Evolutionary conservation across 2,329 filamentous ascomycete species (phyloP).

Genomic region (Cercospora sesami): DNA sequence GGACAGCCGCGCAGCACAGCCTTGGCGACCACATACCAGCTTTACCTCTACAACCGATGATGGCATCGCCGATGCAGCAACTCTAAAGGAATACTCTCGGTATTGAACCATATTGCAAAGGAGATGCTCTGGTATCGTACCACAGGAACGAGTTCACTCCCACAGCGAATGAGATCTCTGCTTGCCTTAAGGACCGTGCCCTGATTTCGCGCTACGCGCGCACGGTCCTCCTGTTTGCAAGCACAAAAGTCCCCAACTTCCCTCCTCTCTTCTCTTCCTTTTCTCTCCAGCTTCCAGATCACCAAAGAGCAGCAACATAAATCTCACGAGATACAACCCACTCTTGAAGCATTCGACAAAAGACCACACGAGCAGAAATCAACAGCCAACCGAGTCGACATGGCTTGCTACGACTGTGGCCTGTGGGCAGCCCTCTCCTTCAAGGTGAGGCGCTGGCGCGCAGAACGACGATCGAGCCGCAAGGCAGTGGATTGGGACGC

Average conservation of each 20-base stretch:
- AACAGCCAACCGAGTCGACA: not conserved
- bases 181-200: too few species aligned
- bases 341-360: conserved; percentile 4
- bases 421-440: conserved; percentile 2
- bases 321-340: conserved; percentile 1
- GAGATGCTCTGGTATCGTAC: not conserved
- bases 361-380: conserved; percentile 2
- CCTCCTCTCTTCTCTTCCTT: not conserved
- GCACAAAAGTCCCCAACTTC: not conserved
- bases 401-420: conserved; percentile 9
- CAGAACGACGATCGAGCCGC: conserved; percentile 7
- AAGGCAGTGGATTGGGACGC: conserved; percentile 5
- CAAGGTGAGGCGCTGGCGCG: conserved; percentile 3
- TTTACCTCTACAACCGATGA: not conserved
- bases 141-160: too few species aligned
- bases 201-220: not conserved
- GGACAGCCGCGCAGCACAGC: not conserved
- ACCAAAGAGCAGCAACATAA: not conserved
- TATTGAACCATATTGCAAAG: not conserved
- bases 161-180: too few species aligned
- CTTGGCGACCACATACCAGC: not conserved
- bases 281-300: conserved; percentile 1
- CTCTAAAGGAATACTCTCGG: too few species aligned
- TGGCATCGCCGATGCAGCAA: not conserved
- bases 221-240: not conserved